phyloP scores from a whole-genome alignment of 1,284 basidiomycete species.

The Hypsizygus ulmarius region DNA sequence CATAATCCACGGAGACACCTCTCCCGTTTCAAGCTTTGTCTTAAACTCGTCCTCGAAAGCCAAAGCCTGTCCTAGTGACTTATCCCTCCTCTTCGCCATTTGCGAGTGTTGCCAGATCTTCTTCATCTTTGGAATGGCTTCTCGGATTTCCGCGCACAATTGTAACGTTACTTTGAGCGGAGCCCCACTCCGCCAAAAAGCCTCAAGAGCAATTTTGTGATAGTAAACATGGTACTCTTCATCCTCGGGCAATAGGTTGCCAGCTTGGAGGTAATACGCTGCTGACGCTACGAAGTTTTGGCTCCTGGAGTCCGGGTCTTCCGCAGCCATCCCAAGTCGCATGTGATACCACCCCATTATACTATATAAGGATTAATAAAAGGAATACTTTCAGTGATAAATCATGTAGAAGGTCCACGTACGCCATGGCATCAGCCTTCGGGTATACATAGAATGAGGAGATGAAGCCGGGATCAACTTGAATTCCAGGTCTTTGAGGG shows the following conservation, averaged over 20 bases:
- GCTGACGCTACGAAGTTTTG: slow-evolving; percentile 19
- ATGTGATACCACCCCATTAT: slow-evolving; percentile 34
- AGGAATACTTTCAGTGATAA: not conserved
- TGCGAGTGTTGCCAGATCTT: slow-evolving; percentile 29
- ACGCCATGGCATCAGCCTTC: slow-evolving; percentile 32
- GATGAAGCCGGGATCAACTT: no score
- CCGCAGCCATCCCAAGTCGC: slow-evolving; percentile 15
- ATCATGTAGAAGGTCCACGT: slow-evolving; percentile 12
- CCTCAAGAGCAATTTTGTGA: slow-evolving; percentile 27
- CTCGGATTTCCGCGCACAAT: slow-evolving; percentile 23
- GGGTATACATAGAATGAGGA: no score
- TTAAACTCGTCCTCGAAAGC: slow-evolving; percentile 18
- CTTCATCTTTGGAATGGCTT: slow-evolving; percentile 22
- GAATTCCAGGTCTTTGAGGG: no score
- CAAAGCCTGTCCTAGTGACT: slow-evolving; percentile 12
- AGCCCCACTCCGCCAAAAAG: slow-evolving; percentile 20
- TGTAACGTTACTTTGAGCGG: slow-evolving; percentile 24
- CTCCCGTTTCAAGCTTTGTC: slow-evolving; percentile 11
- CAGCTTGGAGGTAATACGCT: slow-evolving; percentile 27
- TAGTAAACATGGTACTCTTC: slow-evolving; percentile 33
- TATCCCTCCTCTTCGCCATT: slow-evolving; percentile 13
- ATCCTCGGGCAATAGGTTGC: slow-evolving; percentile 28
- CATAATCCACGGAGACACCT: not conserved
- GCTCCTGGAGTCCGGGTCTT: slow-evolving; percentile 14
- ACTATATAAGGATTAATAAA: slow-evolving; percentile 21